A percentile compares a stretch with the other conserved stretches of the same genome.
Conservation (phyloP, 1,139 yeast genomes). For the Candida pseudoviswanathii region DNA sequence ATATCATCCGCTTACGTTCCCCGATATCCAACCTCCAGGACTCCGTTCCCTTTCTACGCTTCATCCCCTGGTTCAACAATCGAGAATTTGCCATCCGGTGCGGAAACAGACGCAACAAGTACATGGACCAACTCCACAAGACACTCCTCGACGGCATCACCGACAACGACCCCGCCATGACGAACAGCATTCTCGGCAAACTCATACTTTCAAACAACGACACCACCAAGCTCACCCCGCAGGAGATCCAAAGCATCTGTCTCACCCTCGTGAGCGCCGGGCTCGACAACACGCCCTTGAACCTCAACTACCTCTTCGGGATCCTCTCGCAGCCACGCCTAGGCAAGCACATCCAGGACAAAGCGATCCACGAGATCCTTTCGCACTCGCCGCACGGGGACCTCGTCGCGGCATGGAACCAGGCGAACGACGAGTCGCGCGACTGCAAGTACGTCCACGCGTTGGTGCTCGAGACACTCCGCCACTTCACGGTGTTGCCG, state of each 20-base stretch:
- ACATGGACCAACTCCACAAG: conserved; percentile 46
- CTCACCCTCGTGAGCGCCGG: conserved; percentile 82
- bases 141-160: conserved; percentile 14
- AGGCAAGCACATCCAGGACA: conserved; percentile 48
- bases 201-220: conserved; percentile 25
- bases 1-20: conserved; percentile 63
- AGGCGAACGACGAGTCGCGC: conserved; percentile 32
- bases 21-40: conserved; percentile 65
- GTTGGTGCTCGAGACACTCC: conserved; percentile 60
- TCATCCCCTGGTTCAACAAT: conserved; percentile 27
- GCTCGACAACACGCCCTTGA: conserved; percentile 70
- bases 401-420: conserved; percentile 47
- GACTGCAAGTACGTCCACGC: conserved; percentile 56
- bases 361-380: conserved; percentile 40
- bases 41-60: conserved; percentile 56
- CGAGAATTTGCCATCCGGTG: conserved; percentile 39
- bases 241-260: conserved; percentile 64
- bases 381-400: conserved; percentile 27
- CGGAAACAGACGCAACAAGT: conserved; percentile 48
- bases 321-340: conserved; percentile 52
- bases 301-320: conserved; percentile 61
- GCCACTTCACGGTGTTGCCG: conserved; percentile 69
- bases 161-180: conserved; percentile 17
- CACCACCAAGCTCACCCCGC: conserved; percentile 22
- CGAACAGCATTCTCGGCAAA: conserved; percentile 47